Evolutionary conservation across 1,139 yeast species (phyloP), one percentile per base, ranked within the genome.

Genomic region (Kodamaea fungicola): DNA sequence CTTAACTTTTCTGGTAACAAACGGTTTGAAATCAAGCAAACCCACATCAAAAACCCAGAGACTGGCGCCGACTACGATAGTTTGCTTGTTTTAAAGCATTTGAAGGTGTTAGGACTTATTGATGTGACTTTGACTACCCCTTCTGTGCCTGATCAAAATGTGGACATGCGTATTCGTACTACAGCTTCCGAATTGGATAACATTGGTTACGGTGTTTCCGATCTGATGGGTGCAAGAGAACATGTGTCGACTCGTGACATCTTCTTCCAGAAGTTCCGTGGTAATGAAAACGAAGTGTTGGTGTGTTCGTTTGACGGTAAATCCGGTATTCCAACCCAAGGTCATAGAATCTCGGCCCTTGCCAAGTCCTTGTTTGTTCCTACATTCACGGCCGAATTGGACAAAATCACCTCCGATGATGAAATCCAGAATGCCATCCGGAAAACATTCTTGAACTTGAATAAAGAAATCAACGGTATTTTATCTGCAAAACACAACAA

Each of bases 1-100:
- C 74, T 94, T 55, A 92, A 90, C 57, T 82, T 94, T 44, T 87
- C 96, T 0, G 97, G 97, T 30, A 94, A 94, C 56, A 83, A 85
- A 54, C 74, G 97, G 45, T 79, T 94, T 45, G 98, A 92, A 55
- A 88, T 92, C 49, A 82, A 81, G 53, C 83, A 79, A 40, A 72
- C 74, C 43, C 82, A 76, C 43, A 52, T 61, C 6, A 62, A 64
- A 49, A 74, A 69, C 45, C 70, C 78, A 42, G 67, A 67, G 54
- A 57, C 71, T 35, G 62, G 67, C 28, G 68, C 69, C 52, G 80
- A 79, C 47, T 69, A 86, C 43, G 94, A 92, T 51, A 89, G 88
- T 53, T 80, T 92, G 46, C 74, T 87, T 12, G 82, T 80, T 2
- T 66, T 94, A 53, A 81, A 83, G 40, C 73, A 84, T 30, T 65